Percentiles rank a stretch among this genome's conserved stretches.
Conservation (phyloP, 441 rosid species). For the Erodium moschatum region DNA sequence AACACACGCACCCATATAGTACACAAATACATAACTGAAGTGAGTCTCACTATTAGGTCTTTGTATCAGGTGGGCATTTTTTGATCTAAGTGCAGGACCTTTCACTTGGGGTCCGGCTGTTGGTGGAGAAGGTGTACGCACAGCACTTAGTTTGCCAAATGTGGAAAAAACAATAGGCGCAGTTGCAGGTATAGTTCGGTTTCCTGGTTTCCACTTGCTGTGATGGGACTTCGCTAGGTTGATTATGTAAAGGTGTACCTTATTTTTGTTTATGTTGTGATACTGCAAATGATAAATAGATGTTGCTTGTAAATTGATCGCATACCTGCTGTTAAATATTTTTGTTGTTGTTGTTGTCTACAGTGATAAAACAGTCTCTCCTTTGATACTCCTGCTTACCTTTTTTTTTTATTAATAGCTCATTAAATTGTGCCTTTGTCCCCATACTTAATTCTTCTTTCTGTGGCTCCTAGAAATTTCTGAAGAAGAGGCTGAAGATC, state of each 20-base stretch:
- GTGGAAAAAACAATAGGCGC: constrained; percentile 94
- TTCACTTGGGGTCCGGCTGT: constrained; percentile 99
- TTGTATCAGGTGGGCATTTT: constrained; percentile 81
- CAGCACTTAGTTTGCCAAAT: constrained; percentile 79
- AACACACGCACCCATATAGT: not conserved
- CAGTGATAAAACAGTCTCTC: not conserved
- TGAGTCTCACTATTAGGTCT: constrained; percentile 14
- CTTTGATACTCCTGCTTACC: not conserved
- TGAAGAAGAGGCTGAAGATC: constrained; percentile 97
- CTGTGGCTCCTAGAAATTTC: constrained; percentile 66
- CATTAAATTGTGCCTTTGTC: not conserved
- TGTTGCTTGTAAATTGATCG: constrained; percentile 12
- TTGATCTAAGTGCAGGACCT: constrained; percentile 92
- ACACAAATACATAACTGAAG: constrained; percentile 3
- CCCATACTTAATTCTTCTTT: constrained; percentile 19
- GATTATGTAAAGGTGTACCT: not conserved
- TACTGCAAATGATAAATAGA: not conserved
- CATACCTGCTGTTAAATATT: not conserved
- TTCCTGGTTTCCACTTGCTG: constrained; percentile 10
- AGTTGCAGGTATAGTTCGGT: constrained; percentile 57
- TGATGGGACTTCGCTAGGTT: constrained; percentile 4
- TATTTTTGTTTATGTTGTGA: constrained; percentile 11
- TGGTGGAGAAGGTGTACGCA: constrained; percentile 99
- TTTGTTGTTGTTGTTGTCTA: not conserved
- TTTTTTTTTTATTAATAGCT: not conserved